These are phyloP conservation scores for Lactarius evosmus DNA, from an alignment of 768 basidiomycete genomes.

Conservation along the genomic window DNA sequence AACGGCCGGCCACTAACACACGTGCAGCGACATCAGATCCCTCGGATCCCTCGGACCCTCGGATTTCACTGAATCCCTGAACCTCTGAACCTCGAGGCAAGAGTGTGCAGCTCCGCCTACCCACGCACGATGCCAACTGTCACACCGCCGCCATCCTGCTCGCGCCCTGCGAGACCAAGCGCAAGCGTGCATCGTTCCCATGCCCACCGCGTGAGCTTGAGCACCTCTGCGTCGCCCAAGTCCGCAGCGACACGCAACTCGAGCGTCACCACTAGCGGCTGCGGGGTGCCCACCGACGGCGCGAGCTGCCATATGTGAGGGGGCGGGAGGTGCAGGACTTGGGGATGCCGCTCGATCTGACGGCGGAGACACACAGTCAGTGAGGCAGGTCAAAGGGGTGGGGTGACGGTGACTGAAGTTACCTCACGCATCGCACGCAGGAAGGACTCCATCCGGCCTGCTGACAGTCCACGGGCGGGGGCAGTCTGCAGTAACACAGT, in stretches of 20 bases:
- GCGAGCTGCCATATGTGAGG: constrained; percentile 89
- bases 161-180: constrained; percentile 39
- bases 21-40: background rate
- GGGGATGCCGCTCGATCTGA: constrained; percentile 80
- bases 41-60: too few species aligned
- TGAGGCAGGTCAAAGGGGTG: background rate
- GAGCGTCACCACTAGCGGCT: constrained; percentile 69
- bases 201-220: constrained; percentile 72
- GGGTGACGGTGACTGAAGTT: background rate
- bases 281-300: constrained; percentile 29
- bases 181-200: constrained; percentile 63
- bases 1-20: background rate
- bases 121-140: constrained; percentile 72
- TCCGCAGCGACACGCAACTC: constrained; percentile 71
- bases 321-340: constrained; percentile 77
- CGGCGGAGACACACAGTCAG: background rate
- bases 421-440: constrained; percentile 81
- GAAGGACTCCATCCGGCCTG: constrained; percentile 77
- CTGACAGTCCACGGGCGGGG: constrained; percentile 56
- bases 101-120: constrained; percentile 28
- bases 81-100: background rate
- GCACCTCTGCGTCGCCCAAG: constrained; percentile 64
- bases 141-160: constrained; percentile 54
- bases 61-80: background rate
- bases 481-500: constrained; percentile 88